Conservation (phyloP, 2,329 filamentous ascomycete genomes). For the Hypoxylon sp. region DNA sequence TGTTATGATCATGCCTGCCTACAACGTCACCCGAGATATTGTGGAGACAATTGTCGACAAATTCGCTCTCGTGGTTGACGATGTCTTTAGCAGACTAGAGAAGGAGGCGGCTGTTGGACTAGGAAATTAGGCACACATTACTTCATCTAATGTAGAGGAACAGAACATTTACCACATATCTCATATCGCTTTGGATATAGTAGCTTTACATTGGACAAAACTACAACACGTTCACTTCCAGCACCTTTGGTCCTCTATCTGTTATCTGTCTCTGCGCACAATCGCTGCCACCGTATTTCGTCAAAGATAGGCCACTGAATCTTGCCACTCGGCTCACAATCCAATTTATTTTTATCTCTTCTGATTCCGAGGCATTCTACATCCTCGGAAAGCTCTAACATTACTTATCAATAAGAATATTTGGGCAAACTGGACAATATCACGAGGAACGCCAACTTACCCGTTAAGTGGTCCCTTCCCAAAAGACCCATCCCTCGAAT, state of each 20-base stretch:
- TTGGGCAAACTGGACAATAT: neutral
- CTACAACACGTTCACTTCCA: neutral
- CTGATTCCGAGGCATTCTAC: neutral
- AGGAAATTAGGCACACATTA: conserved; percentile 4
- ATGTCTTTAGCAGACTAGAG: conserved; percentile 33
- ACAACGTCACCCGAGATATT: conserved; percentile 41
- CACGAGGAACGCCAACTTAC: neutral
- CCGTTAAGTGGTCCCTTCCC: neutral
- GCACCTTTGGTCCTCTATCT: neutral
- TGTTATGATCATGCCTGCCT: conserved; percentile 48
- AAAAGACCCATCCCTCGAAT: no score
- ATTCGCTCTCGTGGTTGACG: conserved; percentile 29
- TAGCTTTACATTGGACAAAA: neutral
- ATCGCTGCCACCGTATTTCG: neutral
- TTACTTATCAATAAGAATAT: neutral
- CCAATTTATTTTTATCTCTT: neutral
- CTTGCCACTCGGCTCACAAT: neutral
- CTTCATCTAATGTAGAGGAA: neutral
- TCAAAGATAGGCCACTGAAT: neutral
- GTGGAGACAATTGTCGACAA: conserved; percentile 44
- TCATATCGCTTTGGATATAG: neutral
- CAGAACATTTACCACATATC: neutral
- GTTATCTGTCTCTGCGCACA: neutral
- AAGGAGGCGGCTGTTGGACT: conserved; percentile 8
- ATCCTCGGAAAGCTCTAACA: neutral